These are phyloP conservation scores for Pythium volutum DNA, from an alignment of 352 stramenopile genomes.

Conservation along the genomic window DNA sequence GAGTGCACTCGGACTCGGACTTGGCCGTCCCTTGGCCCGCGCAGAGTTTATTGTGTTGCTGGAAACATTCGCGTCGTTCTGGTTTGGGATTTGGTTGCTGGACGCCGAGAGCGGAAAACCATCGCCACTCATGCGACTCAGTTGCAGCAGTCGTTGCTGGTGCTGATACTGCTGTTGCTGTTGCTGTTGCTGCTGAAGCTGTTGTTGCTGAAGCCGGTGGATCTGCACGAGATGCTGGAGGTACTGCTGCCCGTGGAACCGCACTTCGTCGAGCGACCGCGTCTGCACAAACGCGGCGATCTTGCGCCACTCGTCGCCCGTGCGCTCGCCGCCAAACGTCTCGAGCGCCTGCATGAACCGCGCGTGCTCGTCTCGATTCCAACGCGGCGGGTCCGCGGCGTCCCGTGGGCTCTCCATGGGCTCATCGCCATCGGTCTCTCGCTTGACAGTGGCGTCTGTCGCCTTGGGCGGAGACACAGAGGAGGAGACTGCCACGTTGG, in stretches of 20 bases:
- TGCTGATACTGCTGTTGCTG: constrained; percentile 11
- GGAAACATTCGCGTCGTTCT: constrained; percentile 35
- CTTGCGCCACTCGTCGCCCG: constrained; percentile 59
- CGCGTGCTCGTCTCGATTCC: constrained; percentile 67
- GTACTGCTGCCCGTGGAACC: constrained; percentile 66
- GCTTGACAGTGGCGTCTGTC: constrained; percentile 1
- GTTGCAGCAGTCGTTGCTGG: constrained; percentile 15
- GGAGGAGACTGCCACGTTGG: not conserved
- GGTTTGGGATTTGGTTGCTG: constrained; percentile 11
- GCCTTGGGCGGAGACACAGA: not conserved
- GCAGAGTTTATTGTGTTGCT: constrained; percentile 17
- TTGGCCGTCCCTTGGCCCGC: not conserved
- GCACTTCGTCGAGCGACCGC: constrained; percentile 62
- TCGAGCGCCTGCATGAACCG: constrained; percentile 84
- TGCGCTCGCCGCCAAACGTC: constrained; percentile 47
- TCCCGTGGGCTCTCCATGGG: constrained; percentile 17
- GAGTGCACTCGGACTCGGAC: constrained; percentile 6
- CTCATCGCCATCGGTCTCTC: constrained; percentile 8
- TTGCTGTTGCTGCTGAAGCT: constrained; percentile 4
- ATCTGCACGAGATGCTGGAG: constrained; percentile 69
- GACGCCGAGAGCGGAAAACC: not conserved
- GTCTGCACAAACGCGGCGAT: constrained; percentile 75
- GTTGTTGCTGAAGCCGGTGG: constrained; percentile 19
- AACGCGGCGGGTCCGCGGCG: constrained; percentile 21
- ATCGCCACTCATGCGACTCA: constrained; percentile 7